phyloP scores from a whole-genome alignment of 345 rosid species.

The Populus davidiana region DNA sequence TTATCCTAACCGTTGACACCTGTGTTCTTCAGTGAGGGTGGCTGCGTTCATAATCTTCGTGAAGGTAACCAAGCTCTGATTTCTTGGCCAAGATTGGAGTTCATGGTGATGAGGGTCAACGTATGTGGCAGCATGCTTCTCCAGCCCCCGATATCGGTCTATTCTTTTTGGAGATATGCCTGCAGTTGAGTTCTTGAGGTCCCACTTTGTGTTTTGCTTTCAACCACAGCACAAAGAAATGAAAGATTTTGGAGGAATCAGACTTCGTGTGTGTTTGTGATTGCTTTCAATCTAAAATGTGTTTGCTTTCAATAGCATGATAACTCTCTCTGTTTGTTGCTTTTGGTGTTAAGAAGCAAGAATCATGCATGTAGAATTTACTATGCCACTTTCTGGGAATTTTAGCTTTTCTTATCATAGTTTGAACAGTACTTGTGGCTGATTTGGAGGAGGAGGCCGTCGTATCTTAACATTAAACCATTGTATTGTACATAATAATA shows the following conservation, averaged over 20 bases:
- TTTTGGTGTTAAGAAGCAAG: not conserved
- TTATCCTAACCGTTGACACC: not conserved
- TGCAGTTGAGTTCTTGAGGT: not conserved
- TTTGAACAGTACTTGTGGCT: not conserved
- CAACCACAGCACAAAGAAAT: no score
- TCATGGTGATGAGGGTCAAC: not conserved
- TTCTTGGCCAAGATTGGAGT: not conserved
- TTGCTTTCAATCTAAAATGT: no score
- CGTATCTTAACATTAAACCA: no score
- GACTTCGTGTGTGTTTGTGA: no score
- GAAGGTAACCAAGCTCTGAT: not conserved
- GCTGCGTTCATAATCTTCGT: not conserved
- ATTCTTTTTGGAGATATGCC: not conserved
- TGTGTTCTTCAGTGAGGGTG: not conserved
- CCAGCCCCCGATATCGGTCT: not conserved
- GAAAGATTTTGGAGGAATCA: no score
- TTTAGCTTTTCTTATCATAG: not conserved
- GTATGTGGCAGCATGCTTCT: not conserved
- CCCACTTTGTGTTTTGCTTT: not conserved
- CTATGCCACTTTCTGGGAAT: not conserved
- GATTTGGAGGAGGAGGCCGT: not conserved
- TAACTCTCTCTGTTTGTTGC: not conserved
- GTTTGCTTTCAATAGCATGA: not conserved
- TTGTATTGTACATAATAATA: no score
- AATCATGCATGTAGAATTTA: not conserved